Conservation (phyloP, 73 alveolate genomes). For the Stentor coeruleus region DNA sequence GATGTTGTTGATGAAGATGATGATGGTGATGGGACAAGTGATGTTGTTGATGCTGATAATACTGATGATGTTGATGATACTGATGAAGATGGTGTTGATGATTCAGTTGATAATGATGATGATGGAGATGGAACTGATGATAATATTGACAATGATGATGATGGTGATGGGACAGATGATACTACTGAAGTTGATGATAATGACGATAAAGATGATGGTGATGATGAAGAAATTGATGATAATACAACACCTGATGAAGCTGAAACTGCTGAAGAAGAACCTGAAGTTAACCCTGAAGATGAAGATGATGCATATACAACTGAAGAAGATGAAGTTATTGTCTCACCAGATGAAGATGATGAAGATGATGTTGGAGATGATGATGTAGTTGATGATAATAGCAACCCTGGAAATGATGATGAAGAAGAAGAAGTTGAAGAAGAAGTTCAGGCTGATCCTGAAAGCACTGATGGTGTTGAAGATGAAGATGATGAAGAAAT, state of each 20-base stretch:
- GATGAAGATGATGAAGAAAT: no score
- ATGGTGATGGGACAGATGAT: background rate
- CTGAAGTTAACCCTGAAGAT: background rate
- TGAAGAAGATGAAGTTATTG: background rate
- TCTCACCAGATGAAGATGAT: background rate
- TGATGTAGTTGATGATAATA: slow-evolving; percentile 17
- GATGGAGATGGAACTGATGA: background rate
- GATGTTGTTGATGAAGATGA: no score
- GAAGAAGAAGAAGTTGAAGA: background rate
- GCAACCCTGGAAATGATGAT: background rate
- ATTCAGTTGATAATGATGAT: no score
- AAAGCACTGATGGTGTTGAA: no score
- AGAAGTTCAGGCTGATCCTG: background rate
- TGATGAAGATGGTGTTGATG: no score
- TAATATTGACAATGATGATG: background rate
- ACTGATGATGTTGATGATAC: no score
- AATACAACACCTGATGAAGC: background rate
- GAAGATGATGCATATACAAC: background rate
- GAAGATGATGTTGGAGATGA: background rate
- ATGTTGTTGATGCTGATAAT: no score
- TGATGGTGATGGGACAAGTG: no score
- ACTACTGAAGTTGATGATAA: background rate
- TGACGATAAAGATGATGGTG: slow-evolving; percentile 20
- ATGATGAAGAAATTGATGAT: background rate
- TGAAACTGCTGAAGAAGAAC: slow-evolving; percentile 1